Conservation (phyloP, 768 basidiomycete genomes). For the Baorangia bicolor region DNA sequence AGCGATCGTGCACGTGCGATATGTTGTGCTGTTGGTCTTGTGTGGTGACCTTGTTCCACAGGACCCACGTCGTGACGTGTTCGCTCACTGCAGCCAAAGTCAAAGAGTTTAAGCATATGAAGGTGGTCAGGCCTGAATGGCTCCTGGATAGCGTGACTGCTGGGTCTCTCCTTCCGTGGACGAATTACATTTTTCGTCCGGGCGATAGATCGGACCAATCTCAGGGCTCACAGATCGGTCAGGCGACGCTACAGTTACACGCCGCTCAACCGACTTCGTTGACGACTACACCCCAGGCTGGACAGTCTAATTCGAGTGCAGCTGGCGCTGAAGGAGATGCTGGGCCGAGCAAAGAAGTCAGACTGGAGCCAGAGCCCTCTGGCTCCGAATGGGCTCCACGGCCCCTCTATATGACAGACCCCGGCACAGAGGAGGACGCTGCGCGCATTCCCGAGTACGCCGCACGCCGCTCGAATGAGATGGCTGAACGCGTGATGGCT, state of each 20-base stretch:
- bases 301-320: neutral
- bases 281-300: neutral
- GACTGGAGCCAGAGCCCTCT: neutral
- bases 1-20: constrained; percentile 56
- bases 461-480: constrained; percentile 60
- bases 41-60: constrained; percentile 27
- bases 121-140: constrained; percentile 89
- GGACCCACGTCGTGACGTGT: constrained; percentile 90
- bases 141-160: constrained; percentile 74
- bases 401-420: constrained; percentile 43
- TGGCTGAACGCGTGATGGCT: constrained; percentile 78
- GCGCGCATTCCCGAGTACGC: constrained; percentile 64
- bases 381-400: constrained; percentile 12
- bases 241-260: constrained; percentile 15
- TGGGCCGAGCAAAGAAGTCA: constrained; percentile 1
- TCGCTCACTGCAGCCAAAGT: constrained; percentile 89
- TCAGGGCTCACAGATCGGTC: constrained; percentile 41
- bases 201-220: constrained; percentile 46
- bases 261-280: constrained; percentile 5
- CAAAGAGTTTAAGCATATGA: constrained; percentile 85
- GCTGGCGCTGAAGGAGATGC: neutral
- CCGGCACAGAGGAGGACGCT: constrained; percentile 41
- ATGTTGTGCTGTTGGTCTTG: neutral
- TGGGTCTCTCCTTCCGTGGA: constrained; percentile 76
- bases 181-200: constrained; percentile 60